A percentile compares a stretch with the other conserved stretches of the same genome.
Evolutionary conservation across 2,329 filamentous ascomycete species (phyloP).

Genomic region (Fonsecaea monophora): DNA sequence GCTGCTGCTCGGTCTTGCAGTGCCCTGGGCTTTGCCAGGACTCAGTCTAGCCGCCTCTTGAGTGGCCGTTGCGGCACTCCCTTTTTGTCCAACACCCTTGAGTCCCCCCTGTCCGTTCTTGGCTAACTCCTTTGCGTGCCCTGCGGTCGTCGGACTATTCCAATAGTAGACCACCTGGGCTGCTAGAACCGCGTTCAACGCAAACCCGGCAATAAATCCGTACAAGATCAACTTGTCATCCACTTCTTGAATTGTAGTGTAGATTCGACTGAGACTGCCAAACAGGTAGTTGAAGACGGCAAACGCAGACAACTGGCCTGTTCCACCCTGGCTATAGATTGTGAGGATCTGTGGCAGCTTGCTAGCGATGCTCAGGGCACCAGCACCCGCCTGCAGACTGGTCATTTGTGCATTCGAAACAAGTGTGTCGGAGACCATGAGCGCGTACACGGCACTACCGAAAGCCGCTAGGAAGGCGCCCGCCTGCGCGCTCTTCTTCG

Average conservation of each 20-base stretch:
- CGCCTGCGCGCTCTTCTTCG: slow-evolving; percentile 70
- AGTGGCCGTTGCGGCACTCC: slow-evolving; percentile 31
- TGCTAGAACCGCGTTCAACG: slow-evolving; percentile 85
- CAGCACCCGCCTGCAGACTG: slow-evolving; percentile 83
- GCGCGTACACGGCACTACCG: slow-evolving; percentile 69
- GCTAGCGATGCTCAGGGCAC: slow-evolving; percentile 80
- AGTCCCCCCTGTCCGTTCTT: neutral
- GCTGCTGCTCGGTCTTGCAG: slow-evolving; percentile 34
- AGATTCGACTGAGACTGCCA: slow-evolving; percentile 92
- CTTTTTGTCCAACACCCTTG: slow-evolving; percentile 24
- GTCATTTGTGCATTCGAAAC: slow-evolving; percentile 71
- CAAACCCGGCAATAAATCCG: slow-evolving; percentile 88
- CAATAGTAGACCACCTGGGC: slow-evolving; percentile 96
- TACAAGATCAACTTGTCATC: slow-evolving; percentile 96
- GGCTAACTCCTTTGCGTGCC: slow-evolving; percentile 36
- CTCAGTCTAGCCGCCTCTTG: slow-evolving; percentile 32
- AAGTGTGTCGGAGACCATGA: slow-evolving; percentile 70
- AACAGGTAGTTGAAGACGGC: slow-evolving; percentile 98
- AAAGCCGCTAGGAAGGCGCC: slow-evolving; percentile 80
- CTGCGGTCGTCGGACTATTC: slow-evolving; percentile 62
- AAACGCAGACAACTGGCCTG: slow-evolving; percentile 95
- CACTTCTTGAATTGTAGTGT: slow-evolving; percentile 96
- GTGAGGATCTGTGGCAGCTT: slow-evolving; percentile 93
- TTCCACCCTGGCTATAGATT: slow-evolving; percentile 83
- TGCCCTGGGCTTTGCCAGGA: slow-evolving; percentile 20